Conservation (phyloP, 2,329 filamentous ascomycete species). For the Colletotrichum sp. region DNA sequence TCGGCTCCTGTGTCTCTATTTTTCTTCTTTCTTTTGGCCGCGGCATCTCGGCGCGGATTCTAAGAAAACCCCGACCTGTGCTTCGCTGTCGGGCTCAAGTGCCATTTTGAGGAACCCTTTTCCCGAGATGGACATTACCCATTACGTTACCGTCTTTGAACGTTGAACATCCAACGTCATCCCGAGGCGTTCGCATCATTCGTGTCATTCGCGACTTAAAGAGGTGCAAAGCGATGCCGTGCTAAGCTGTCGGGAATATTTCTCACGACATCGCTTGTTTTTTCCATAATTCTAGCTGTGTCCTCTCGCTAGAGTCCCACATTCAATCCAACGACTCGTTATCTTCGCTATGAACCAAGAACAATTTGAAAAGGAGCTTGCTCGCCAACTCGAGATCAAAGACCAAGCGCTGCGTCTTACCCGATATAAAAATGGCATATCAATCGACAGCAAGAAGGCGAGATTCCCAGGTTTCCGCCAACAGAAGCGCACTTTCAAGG, state of each 20-base stretch:
- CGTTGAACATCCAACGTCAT: background rate
- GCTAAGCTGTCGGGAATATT: background rate
- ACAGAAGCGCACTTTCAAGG: background rate
- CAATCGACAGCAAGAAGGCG: background rate
- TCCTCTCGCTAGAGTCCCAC: fast-evolving
- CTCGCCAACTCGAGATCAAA: background rate
- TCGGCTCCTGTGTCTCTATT: background rate
- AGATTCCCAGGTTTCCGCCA: background rate
- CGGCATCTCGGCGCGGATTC: background rate
- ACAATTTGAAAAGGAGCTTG: background rate
- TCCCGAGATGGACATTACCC: background rate
- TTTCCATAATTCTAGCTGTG: background rate
- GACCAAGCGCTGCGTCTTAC: background rate
- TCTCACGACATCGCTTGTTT: background rate
- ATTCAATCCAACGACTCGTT: too few species aligned
- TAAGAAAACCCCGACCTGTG: background rate
- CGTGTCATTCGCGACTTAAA: background rate
- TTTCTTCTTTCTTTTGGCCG: background rate
- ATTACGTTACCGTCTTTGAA: background rate
- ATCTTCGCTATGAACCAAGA: background rate
- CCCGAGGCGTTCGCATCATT: background rate
- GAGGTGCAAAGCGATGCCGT: fast-evolving
- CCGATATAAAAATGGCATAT: background rate
- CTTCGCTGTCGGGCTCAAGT: background rate
- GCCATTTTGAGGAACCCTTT: background rate